These are phyloP conservation scores for Globisporangium radiosum DNA, from an alignment of 352 stramenopile species.

Conservation along the genomic window DNA sequence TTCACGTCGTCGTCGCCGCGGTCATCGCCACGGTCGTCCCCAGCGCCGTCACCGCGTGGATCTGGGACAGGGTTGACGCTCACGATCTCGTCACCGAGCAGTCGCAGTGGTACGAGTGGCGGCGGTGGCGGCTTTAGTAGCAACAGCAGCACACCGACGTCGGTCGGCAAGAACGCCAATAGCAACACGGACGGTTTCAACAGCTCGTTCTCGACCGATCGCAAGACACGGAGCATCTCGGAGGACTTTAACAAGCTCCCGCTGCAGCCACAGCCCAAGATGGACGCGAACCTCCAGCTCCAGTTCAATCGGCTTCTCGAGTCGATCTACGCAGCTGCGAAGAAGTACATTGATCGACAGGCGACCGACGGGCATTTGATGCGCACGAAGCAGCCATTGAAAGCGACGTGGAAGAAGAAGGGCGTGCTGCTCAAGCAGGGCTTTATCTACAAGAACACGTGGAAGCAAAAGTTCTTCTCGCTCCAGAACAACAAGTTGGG, in stretches of 20 bases:
- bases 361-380: constrained; percentile 55
- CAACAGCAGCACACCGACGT: constrained; percentile 59
- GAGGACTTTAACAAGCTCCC: constrained; percentile 67
- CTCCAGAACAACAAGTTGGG: constrained; percentile 85
- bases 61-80: constrained; percentile 41
- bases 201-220: constrained; percentile 21
- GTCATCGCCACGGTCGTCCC: constrained; percentile 62
- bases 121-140: constrained; percentile 31
- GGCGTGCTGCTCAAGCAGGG: constrained; percentile 81
- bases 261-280: constrained; percentile 63
- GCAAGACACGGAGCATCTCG: constrained; percentile 70
- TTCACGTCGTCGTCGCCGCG: constrained; percentile 57
- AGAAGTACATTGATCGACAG: constrained; percentile 79
- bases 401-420: constrained; percentile 89
- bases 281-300: constrained; percentile 79
- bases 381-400: constrained; percentile 47
- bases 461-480: constrained; percentile 84
- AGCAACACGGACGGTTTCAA: constrained; percentile 31
- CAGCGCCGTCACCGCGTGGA: constrained; percentile 45
- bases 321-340: constrained; percentile 79
- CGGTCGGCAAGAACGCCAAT: constrained; percentile 33
- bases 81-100: constrained; percentile 76
- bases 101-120: constrained; percentile 8
- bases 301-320: constrained; percentile 80
- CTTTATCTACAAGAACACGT: constrained; percentile 89